Evolutionary conservation across 2,329 filamentous ascomycete genomes (phyloP), one percentile per base, ranked within the genome.

Genomic region (Exophiala spinifera): DNA sequence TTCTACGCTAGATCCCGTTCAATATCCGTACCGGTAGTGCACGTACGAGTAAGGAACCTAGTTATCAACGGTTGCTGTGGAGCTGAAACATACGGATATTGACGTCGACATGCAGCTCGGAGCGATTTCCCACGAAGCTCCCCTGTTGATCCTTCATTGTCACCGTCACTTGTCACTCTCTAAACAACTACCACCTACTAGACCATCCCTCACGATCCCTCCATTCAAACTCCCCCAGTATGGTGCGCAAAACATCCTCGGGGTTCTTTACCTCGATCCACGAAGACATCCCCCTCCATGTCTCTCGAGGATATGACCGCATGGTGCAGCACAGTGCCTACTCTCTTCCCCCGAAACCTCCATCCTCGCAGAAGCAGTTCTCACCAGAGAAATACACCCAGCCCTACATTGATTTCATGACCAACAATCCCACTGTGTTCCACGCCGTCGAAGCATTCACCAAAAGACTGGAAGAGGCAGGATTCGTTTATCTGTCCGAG

Each of bases 401-500:
- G 72, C 89, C 91, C 1, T 96, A 95, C 70, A 86, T 87, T 69
- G 81, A 89, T 49, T 97, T 96, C 69, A 81, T 97, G 75, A 88
- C 85, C 42, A 81, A 88, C 59, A 96, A 96, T 68, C 94, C 94
- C 0, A 97, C 94, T 7, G 83, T 96, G 44, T 99, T 95, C 71
- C 94, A 99, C 67, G 84, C 89, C 1, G 91, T 96, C 23, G 81
- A 84, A 54, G 83, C 89, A 64, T 89, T 96, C 69, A 84, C 86
- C 65, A 76, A 79, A 53, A 85, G 91, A 65, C 80, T 96, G 45
- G 77, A 80, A 59, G 79, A 82, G 36, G 77, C 83, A 34, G 92
- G 90, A 42, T 99, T 88, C 72, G 80, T 79, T 56, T 85, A 84
- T 73, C 84, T 89, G 61, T 86, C 86, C 5, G 82, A 92, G 67